phyloP scores from a whole-genome alignment of 1,284 basidiomycete genomes.

The Inonotus hispidus region DNA sequence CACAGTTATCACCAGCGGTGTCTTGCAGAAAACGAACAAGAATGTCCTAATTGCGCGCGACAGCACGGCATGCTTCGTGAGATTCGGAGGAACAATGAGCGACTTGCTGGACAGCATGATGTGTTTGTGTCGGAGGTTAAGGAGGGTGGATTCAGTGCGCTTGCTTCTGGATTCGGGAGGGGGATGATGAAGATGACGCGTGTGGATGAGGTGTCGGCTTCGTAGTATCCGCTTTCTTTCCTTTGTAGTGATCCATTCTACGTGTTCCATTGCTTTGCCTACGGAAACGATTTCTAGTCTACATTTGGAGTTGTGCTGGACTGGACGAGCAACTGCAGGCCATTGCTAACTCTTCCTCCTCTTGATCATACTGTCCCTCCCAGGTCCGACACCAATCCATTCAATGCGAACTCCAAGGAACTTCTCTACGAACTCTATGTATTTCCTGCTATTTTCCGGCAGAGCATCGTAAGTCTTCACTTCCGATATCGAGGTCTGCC shows the following conservation, averaged over 20 bases:
- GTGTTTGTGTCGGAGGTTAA: slow-evolving; percentile 83
- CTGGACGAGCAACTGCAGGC: too few species aligned
- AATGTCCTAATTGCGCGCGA: slow-evolving; percentile 84
- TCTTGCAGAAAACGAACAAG: slow-evolving; percentile 76
- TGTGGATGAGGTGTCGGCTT: slow-evolving; percentile 13
- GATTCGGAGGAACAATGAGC: slow-evolving; percentile 78
- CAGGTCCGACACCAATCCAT: slow-evolving; percentile 91
- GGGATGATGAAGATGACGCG: slow-evolving; percentile 45
- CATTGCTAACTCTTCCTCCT: slow-evolving; percentile 9
- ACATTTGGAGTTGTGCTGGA: background rate
- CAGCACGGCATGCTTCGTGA: slow-evolving; percentile 88
- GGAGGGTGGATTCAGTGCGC: slow-evolving; percentile 77
- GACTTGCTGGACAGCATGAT: slow-evolving; percentile 81
- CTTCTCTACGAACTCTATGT: slow-evolving; percentile 86
- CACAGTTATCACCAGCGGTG: slow-evolving; percentile 96
- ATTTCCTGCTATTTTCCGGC: slow-evolving; percentile 82
- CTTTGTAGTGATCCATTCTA: background rate
- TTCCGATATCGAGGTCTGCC: slow-evolving; percentile 78
- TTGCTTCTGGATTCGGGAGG: slow-evolving; percentile 76
- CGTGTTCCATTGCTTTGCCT: background rate
- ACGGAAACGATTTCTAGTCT: background rate
- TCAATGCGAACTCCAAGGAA: slow-evolving; percentile 78
- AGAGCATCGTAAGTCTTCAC: slow-evolving; percentile 70
- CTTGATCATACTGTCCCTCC: slow-evolving; percentile 71
- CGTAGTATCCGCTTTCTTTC: background rate